phyloP scores from a whole-genome alignment of 176 grass and related monocot species.

The Raddia guianensis region DNA sequence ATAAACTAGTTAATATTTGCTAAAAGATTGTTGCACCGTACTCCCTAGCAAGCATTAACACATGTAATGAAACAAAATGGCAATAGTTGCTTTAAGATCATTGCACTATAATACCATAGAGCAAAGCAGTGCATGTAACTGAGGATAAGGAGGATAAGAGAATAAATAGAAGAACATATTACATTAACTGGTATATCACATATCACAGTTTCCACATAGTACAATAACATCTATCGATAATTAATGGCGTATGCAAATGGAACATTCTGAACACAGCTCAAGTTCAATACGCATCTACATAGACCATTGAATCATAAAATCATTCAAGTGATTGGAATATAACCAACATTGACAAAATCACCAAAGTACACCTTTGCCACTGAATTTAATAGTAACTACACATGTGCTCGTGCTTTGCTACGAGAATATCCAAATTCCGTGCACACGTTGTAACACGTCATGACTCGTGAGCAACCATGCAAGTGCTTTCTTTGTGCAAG shows the following conservation, averaged over 20 bases:
- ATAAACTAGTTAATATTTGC: constrained; percentile 11
- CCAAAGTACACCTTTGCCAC: constrained; percentile 16
- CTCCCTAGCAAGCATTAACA: background rate
- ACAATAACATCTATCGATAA: background rate
- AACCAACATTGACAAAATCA: background rate
- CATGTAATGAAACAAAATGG: constrained; percentile 8
- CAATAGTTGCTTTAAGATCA: background rate
- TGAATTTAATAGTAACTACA: background rate
- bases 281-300: background rate
- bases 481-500: too few relatives aligned
- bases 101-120: background rate
- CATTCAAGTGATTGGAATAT: background rate
- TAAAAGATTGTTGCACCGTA: constrained; percentile 10
- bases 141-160: background rate
- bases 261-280: constrained; percentile 21
- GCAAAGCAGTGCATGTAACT: background rate
- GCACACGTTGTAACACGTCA: too few relatives aligned
- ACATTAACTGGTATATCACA: background rate
- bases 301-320: background rate
- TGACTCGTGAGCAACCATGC: too few relatives aligned
- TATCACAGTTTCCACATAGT: background rate
- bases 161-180: background rate
- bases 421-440: too few relatives aligned
- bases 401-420: too few relatives aligned
- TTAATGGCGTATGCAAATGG: background rate